These are phyloP conservation scores for Juncus inflexus DNA, from an alignment of 176 grass and related monocot genomes.

Conservation along the genomic window DNA sequence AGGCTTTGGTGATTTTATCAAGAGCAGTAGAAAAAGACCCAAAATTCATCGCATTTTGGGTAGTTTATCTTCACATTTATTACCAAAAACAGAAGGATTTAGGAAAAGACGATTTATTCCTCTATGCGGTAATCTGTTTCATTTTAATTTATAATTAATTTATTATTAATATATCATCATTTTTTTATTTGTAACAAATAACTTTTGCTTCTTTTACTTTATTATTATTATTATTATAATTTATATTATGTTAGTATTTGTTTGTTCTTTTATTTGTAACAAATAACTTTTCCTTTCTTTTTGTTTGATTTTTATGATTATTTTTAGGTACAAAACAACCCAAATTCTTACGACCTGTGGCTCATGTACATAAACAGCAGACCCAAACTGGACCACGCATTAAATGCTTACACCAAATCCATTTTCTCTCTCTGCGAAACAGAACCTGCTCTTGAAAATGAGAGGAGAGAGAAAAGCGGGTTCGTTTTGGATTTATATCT, in stretches of 20 bases:
- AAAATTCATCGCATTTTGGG: conserved; percentile 66
- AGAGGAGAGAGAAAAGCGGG: conserved; percentile 69
- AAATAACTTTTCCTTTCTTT: conserved; percentile 20
- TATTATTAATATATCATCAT: conserved; percentile 1
- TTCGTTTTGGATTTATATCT: conserved; percentile 85
- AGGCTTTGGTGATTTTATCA: conserved; percentile 75
- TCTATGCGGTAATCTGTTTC: conserved; percentile 73
- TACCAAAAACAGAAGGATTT: conserved; percentile 81
- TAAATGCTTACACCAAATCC: conserved; percentile 79
- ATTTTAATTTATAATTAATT: conserved; percentile 24
- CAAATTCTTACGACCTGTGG: conserved; percentile 92
- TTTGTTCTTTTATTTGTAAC: conserved; percentile 12
- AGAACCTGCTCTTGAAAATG: conserved; percentile 45
- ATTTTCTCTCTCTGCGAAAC: conserved; percentile 65
- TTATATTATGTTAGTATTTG: conserved; percentile 5
- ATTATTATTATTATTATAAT: conserved; percentile 10
- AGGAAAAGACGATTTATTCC: conserved; percentile 96
- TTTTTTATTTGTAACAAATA: neutral
- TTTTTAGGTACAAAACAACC: conserved; percentile 89
- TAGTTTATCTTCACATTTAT: conserved; percentile 96
- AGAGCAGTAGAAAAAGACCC: conserved; percentile 77
- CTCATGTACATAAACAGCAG: conserved; percentile 99
- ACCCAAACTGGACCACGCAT: conserved; percentile 68
- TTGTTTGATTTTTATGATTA: conserved; percentile 44
- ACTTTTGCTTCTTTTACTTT: conserved; percentile 26